Evolutionary conservation across 2,329 filamentous ascomycete genomes (phyloP), one percentile per base, ranked within the genome.

Genomic region (Colletotrichum sp.): DNA sequence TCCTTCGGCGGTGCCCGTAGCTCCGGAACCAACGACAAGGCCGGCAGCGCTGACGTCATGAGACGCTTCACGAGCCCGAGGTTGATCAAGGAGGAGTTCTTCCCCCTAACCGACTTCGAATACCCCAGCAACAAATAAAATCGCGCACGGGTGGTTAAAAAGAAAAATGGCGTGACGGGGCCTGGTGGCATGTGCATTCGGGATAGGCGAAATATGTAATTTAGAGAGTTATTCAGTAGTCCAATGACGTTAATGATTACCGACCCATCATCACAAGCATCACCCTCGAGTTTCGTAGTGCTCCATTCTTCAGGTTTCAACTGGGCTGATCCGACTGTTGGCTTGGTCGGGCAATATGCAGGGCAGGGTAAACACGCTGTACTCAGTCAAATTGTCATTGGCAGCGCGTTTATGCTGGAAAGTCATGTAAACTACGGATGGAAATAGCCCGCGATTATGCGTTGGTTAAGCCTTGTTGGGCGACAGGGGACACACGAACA

Each of bases 1-100:
- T 85, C 88, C 0, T 90, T 90, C 75, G 88, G 88, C 57, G 88
- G 89, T 51, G 83, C 85, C 66, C 82, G 89, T 66, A 84, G 84
- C 58, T 89, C 86, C 61, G 88, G 89, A 36, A 90, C 89, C 16
- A 89, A 89, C 76, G 88, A 90, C 78, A 90, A 90, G 82, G 88
- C 88, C 5, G 89, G 89, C 47, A 90, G 87, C 77, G 82, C 85
- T 59, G 84, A 84, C 38, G 82, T 88, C 73, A 78, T 91, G 75
- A 82, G 84, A 72, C 84, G 89, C 24, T 90, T 90, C 77, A 86
- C 87, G 16, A 87, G 86, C 77, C 83, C 85, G 69, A 81, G 88
- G 67, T 86, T 86, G 8, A 84, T 91, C 76, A 91, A 90, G 80
- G 86, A 88, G 78, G 86, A 88, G 66, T 87, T 84, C 78, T 71